Evolutionary conservation across 2,329 filamentous ascomycete species (phyloP), one percentile per base, ranked within the genome.

Genomic region (Sarocladium oryzae): DNA sequence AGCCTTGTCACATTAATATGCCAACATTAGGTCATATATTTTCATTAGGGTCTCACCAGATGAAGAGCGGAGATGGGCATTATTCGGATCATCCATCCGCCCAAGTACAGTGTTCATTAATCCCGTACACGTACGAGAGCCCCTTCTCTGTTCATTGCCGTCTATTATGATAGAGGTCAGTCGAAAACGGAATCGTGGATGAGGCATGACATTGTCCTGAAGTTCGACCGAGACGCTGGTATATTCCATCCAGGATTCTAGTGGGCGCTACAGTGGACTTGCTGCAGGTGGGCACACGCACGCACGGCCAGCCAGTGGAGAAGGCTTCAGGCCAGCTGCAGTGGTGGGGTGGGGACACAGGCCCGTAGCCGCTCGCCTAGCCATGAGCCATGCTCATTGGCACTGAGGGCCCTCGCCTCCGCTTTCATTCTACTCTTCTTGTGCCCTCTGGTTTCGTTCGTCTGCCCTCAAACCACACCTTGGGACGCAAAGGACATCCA

Each of bases 291-390:
- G 40, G 3, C 40, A 43, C 40, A 8, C 9, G 37, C 40, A 8
- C 9, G 37, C 37, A 40, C 40, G 40, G 40, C n/a, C 40, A 8
- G 9, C 40, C 3, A 40, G 36, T 40, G 40, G 6, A 23, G 40
- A 20, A 18, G 13, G 9, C 4, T 20, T 26, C 21, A 43, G 40
- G 40, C 10, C 23, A 24, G 5, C 21, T 48, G 26, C 43, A 33
- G 28, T 30, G 43, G 43, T 33, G 26, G 43, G 33, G 43, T 48
- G 43, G 43, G 26, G 43, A 32, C 40, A 43, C 43, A 26, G 43
- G 43, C 43, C 43, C 43, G 43, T 48, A 48, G 43, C 43, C 43
- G 43, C 43, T 48, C 43, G 43, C 43, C 43, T 48, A 48, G 10
- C 26, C 16, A 21, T n/a, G 11, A 33, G 28, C 26, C 43, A 48